These are phyloP conservation scores for Sclerotiophoma versabilis DNA, from an alignment of 2,329 filamentous ascomycete genomes.

Conservation along the genomic window DNA sequence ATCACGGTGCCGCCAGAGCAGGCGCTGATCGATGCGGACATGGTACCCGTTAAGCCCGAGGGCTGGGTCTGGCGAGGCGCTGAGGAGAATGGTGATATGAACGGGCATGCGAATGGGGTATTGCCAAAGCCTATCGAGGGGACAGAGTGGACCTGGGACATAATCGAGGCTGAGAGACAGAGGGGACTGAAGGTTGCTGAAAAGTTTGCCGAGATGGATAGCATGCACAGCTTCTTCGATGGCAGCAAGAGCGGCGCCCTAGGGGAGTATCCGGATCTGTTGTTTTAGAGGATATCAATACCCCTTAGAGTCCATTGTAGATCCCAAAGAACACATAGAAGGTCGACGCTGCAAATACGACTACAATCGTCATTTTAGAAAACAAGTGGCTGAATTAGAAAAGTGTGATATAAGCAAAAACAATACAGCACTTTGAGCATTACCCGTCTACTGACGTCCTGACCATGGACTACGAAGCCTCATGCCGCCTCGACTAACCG, in stretches of 20 bases:
- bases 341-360: background rate
- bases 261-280: constrained; percentile 53
- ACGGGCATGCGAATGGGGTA: constrained; percentile 22
- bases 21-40: constrained; percentile 71
- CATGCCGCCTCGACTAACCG: background rate
- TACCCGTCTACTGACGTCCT: background rate
- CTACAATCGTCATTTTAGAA: background rate
- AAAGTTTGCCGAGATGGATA: constrained; percentile 63
- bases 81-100: constrained; percentile 12
- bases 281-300: constrained; percentile 25
- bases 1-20: constrained; percentile 85
- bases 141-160: constrained; percentile 65
- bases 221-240: constrained; percentile 60
- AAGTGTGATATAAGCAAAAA: background rate
- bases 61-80: constrained; percentile 52
- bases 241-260: constrained; percentile 52
- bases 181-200: constrained; percentile 63
- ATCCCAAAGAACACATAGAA: background rate
- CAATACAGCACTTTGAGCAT: background rate
- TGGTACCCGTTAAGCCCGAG: constrained; percentile 77
- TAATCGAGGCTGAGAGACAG: constrained; percentile 64
- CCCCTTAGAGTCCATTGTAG: background rate
- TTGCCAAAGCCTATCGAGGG: constrained; percentile 45
- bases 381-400: background rate
- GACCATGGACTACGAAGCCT: background rate